Evolutionary conservation across 768 basidiomycete genomes (phyloP), one percentile per base, ranked within the genome.

Genomic region (Trametes maxima): DNA sequence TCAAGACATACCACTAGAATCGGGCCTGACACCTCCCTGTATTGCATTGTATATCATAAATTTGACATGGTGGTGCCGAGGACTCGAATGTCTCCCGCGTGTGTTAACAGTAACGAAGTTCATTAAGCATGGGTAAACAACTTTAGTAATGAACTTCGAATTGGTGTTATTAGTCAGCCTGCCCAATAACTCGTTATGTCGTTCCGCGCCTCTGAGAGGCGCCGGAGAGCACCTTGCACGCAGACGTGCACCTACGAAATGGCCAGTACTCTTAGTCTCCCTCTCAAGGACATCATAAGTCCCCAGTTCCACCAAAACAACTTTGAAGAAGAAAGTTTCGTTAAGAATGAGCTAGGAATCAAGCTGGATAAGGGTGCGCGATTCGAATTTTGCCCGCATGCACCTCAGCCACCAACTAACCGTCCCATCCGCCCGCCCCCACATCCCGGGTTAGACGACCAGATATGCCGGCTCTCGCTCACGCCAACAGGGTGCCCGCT

Each of bases 251-350:
- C n/a, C 44, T 35, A 16, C 57, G 58, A 59, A 61, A 64, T 67
- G 62, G 57, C 63, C 57, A 54, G 66, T 36, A 56, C 65, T 11
- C 56, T 57, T 33, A 49, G 67, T 44, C 69, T 70, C 60, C 72
- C 74, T 12, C 70, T 77, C 46, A 68, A 72, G 56, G 91, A 93
- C 74, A 77, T 93, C 62, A 81, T 98, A 49, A 76, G 87, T 65
- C 95, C 95, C 1, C 94, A 96, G 70, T 95, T 97, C 71, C 94
- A 97, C 74, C 95, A 98, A 74, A 92, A 94, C 64, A 91, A 92
- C 73, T 88, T 97, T 59, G 79, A 85, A 44, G 87, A 90, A 57
- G 95, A 98, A 72, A 69, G 78, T 3, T 91, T 84, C 70, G 82
- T 94, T 68, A 97, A 98, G 74, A 80, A 80, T 28, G 90, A 95